Percentiles rank a stretch among this genome's conserved stretches.
Evolutionary conservation across 129 eudicot species (phyloP).

Genomic region (Gnaphalium uliginosum): DNA sequence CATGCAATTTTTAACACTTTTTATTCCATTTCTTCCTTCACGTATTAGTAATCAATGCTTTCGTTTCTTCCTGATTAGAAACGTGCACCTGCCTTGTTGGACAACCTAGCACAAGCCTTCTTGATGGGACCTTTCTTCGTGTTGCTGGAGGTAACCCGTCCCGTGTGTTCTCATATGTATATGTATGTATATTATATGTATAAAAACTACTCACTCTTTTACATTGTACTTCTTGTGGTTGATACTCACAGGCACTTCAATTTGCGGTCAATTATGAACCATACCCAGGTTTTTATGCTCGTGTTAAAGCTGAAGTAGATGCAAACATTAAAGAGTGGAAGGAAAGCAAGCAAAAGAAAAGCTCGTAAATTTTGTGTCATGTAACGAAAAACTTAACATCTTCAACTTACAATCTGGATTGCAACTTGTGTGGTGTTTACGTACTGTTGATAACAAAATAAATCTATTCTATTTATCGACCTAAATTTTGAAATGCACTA

Average conservation of each 20-base stretch:
- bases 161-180: background rate
- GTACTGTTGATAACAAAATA: conserved; percentile 6
- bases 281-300: conserved; percentile 77
- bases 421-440: conserved; percentile 8
- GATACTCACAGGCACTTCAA: conserved; percentile 59
- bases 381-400: conserved; percentile 3
- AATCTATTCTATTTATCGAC: background rate
- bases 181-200: background rate
- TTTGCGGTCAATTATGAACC: conserved; percentile 75
- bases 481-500: background rate
- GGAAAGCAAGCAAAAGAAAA: conserved; percentile 73
- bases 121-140: conserved; percentile 95
- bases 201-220: background rate
- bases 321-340: conserved; percentile 80
- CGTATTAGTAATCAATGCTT: background rate
- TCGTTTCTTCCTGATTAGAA: conserved; percentile 45
- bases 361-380: conserved; percentile 27
- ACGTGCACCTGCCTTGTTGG: conserved; percentile 94
- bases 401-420: conserved; percentile 2
- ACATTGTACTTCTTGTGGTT: background rate
- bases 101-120: conserved; percentile 81
- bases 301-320: conserved; percentile 65
- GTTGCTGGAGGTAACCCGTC: conserved; percentile 72
- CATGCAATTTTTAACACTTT: background rate
- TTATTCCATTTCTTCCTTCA: background rate